Evolutionary conservation across 257 asterid genomes (phyloP), one percentile per base, ranked within the genome.

Genomic region (Gentiana straminea): DNA sequence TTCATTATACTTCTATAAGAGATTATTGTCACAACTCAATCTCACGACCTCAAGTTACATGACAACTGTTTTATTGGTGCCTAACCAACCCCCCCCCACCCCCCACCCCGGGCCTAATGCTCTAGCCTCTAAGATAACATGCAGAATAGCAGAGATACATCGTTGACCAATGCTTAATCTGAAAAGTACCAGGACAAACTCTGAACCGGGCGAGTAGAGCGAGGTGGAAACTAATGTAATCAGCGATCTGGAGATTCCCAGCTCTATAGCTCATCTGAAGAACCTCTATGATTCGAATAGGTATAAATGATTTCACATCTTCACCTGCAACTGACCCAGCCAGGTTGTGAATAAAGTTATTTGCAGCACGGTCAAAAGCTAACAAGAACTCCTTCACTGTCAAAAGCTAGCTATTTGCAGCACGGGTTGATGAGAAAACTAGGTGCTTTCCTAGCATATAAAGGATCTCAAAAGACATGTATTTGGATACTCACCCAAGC

Each of bases 131-230:
- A 37, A 59, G 24, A 24, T 24, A 24, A 24, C 37, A 39, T 62
- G 64, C 58, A 60, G 33, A 58, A 67, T 64, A 32, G 49, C 33
- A 60, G 41, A 55, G 44, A 24, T 24, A 24, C 24, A 24, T 24
- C 24, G 24, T 24, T 24, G 0, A 57, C 44, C 37, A 50, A 49
- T 12, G 46, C 35, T 48, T 24, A 64, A 55, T 66, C 46, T 38
- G 57, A 51, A 55, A 50, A 41, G 57, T 87, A 91, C 98, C 95
- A 1, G 94, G 88, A 79, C 69, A 68, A 66, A 75, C 86, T 65
- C 55, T 76, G 75, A 84, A 84, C 64, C 61, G 89, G 34, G 93
- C 76, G 63, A 91, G 84, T 64, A 91, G 66, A 46, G 98, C 87
- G 72, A 84, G 63, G 55, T 70, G 80, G 77, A 91, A 81, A 78